Evolutionary conservation across 2,329 filamentous ascomycete genomes (phyloP).

Genomic region (Alternaria viburni): DNA sequence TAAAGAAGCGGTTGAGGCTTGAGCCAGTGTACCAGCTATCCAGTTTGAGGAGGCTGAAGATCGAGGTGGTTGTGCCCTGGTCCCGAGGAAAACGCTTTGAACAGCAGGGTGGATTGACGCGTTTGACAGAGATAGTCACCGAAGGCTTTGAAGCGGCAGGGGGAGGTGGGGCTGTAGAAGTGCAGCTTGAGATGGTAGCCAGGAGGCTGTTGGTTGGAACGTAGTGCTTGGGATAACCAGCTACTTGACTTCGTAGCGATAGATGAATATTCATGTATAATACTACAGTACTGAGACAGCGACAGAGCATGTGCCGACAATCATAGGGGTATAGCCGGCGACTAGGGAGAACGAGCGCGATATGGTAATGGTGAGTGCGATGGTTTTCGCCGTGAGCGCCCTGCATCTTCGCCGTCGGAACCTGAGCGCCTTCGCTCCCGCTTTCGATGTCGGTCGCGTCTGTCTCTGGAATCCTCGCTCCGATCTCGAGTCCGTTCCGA

Average conservation of each 20-base stretch:
- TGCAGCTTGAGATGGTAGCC: neutral
- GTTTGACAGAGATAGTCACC: neutral
- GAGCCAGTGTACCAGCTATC: neutral
- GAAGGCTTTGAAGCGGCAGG: neutral
- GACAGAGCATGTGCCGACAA: neutral
- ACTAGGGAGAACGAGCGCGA: conserved; percentile 24
- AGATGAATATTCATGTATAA: neutral
- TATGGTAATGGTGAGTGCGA: conserved; percentile 26
- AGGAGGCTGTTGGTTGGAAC: neutral
- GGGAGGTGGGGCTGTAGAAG: neutral
- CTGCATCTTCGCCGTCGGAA: conserved; percentile 13
- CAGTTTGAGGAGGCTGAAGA: neutral
- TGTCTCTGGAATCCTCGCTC: conserved; percentile 13
- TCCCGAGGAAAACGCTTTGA: neutral
- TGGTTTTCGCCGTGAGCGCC: conserved; percentile 13
- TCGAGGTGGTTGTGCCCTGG: neutral
- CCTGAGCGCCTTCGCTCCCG: conserved; percentile 11
- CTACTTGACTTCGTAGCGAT: neutral
- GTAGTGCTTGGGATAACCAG: neutral
- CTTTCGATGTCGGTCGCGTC: conserved; percentile 15
- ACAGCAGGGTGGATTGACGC: neutral
- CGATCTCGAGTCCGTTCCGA: conserved; percentile 21
- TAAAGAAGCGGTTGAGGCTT: neutral
- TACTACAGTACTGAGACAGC: neutral
- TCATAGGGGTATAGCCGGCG: neutral